Evolutionary conservation across 1,284 basidiomycete species (phyloP).

Genomic region (Pseudozyma thailandica): DNA sequence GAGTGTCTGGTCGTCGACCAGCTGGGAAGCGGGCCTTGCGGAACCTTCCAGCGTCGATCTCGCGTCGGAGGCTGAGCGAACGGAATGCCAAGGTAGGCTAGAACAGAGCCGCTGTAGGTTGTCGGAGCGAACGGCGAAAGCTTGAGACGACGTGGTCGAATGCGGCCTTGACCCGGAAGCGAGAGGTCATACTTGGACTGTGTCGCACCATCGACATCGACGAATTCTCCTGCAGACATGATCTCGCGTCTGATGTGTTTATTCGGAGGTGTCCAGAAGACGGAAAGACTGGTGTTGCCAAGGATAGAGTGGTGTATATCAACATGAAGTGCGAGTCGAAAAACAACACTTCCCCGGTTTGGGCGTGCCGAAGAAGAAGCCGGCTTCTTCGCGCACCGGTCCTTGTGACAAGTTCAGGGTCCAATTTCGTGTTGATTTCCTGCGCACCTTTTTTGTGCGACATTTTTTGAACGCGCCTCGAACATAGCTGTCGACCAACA

Average conservation of each 20-base stretch:
- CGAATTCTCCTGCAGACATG: background rate
- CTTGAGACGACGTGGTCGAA: constrained; percentile 42
- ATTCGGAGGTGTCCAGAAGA: too few relatives aligned
- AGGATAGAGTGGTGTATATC: too few relatives aligned
- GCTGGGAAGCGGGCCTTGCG: constrained; percentile 61
- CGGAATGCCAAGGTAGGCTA: constrained; percentile 77
- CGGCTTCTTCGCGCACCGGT: background rate
- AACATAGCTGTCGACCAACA: background rate
- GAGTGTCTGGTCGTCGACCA: constrained; percentile 18
- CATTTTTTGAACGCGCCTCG: constrained; percentile 2
- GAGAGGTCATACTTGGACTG: constrained; percentile 31
- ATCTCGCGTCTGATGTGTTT: background rate
- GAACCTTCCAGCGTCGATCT: constrained; percentile 74
- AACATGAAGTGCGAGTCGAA: too few relatives aligned
- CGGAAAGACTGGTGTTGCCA: too few relatives aligned
- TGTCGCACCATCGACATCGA: background rate
- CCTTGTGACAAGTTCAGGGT: constrained; percentile 8
- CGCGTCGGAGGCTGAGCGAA: constrained; percentile 76
- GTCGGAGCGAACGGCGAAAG: constrained; percentile 23
- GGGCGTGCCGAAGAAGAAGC: background rate
- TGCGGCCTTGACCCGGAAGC: constrained; percentile 38
- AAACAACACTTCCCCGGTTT: too few relatives aligned
- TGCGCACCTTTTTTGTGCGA: constrained; percentile 1
- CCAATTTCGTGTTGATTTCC: constrained; percentile 6
- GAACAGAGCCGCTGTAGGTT: constrained; percentile 62